phyloP scores from a whole-genome alignment of 495 filamentous ascomycete species.

The Cladorrhinum samala region DNA sequence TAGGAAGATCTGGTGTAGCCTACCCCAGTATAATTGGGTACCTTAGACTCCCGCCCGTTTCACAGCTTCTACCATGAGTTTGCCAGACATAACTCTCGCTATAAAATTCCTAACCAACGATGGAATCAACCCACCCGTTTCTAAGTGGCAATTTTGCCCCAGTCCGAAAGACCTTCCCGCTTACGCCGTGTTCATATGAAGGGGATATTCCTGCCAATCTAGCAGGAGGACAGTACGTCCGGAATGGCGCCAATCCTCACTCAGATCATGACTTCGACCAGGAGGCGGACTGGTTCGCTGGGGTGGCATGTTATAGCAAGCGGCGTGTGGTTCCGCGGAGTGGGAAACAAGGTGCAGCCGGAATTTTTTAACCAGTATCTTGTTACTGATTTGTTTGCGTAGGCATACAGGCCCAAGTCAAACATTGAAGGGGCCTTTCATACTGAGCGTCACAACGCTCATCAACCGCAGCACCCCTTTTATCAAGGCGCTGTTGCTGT shows the following conservation, averaged over 20 bases:
- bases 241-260: slow-evolving; percentile 65
- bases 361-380: slow-evolving; percentile 60
- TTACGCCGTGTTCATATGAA: slow-evolving; percentile 46
- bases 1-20: no score
- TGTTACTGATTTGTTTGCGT: slow-evolving; percentile 55
- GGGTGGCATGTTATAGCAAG: slow-evolving; percentile 67
- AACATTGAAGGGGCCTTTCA: background rate
- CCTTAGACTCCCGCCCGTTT: no score
- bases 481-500: background rate
- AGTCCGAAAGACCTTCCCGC: slow-evolving; percentile 40
- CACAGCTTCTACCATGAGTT: no score
- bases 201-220: slow-evolving; percentile 55
- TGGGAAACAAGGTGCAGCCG: slow-evolving; percentile 35
- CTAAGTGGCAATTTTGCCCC: slow-evolving; percentile 61
- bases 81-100: no score
- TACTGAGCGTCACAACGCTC: slow-evolving; percentile 5
- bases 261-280: slow-evolving; percentile 49
- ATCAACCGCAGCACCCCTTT: background rate
- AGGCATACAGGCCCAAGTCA: slow-evolving; percentile 41
- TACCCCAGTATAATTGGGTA: no score
- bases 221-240: slow-evolving; percentile 58
- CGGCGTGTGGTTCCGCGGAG: slow-evolving; percentile 50
- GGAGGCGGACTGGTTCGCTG: slow-evolving; percentile 64
- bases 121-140: slow-evolving; percentile 25
- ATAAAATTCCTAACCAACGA: background rate